Conservation (phyloP, 768 basidiomycete genomes). For the Coprinopsis cinerea region DNA sequence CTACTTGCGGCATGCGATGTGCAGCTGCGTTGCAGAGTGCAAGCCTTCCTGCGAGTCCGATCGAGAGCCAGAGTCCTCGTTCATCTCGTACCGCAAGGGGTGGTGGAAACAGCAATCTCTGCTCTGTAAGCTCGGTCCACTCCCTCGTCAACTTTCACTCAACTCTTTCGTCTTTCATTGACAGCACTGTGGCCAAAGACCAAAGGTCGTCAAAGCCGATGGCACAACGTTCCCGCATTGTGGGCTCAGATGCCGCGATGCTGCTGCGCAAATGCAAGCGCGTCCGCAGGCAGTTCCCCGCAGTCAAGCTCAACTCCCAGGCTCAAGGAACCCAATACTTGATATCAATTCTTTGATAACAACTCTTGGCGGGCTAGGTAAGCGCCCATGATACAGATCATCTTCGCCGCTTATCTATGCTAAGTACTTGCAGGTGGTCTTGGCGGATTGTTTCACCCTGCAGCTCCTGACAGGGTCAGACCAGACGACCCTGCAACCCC, state of each 20-base stretch:
- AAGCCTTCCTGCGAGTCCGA: not conserved
- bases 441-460: no score
- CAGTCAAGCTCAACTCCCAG: not conserved
- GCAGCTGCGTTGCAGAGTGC: not conserved
- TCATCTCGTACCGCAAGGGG: no score
- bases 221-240: not conserved
- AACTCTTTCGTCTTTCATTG: not conserved
- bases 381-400: not conserved
- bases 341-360: not conserved
- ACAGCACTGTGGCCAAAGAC: not conserved
- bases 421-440: no score
- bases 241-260: not conserved
- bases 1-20: not conserved
- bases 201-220: not conserved
- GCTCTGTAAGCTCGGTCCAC: not conserved
- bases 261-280: not conserved
- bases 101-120: not conserved
- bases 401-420: not conserved
- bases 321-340: not conserved
- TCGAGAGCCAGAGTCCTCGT: no score
- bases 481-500: no score
- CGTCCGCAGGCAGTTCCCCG: not conserved
- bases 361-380: no score
- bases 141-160: not conserved
- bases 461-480: no score